Conservation (phyloP, 768 basidiomycete species). For the Phaeotremella fagi region DNA sequence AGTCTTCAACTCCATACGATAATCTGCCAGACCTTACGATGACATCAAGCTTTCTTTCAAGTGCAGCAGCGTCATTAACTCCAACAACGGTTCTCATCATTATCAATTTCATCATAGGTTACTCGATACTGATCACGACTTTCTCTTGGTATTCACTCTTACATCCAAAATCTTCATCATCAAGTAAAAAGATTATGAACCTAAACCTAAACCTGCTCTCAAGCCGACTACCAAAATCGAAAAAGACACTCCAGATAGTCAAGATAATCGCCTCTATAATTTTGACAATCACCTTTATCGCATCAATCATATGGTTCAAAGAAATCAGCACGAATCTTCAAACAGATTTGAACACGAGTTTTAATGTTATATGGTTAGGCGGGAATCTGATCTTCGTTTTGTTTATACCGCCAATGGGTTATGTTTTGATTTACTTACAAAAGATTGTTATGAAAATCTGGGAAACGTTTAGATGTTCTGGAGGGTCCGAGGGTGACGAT, state of each 20-base stretch:
- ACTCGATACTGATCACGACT: neutral
- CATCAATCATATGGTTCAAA: neutral
- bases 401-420: neutral
- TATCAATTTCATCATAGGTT: neutral
- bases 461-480: too few species aligned
- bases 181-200: neutral
- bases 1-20: neutral
- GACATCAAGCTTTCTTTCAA: neutral
- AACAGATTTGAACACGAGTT: neutral
- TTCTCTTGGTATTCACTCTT: neutral
- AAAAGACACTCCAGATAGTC: too few species aligned
- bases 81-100: neutral
- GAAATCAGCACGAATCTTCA: neutral
- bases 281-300: neutral
- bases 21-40: neutral
- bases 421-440: too few species aligned
- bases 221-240: too few species aligned
- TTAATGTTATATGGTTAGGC: neutral
- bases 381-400: neutral
- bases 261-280: neutral
- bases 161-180: neutral
- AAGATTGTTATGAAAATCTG: too few species aligned
- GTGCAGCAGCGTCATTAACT: neutral
- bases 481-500: too few species aligned
- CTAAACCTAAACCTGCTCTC: too few species aligned